These are phyloP conservation scores for Murraya paniculata DNA, from an alignment of 345 rosid genomes.

Conservation along the genomic window DNA sequence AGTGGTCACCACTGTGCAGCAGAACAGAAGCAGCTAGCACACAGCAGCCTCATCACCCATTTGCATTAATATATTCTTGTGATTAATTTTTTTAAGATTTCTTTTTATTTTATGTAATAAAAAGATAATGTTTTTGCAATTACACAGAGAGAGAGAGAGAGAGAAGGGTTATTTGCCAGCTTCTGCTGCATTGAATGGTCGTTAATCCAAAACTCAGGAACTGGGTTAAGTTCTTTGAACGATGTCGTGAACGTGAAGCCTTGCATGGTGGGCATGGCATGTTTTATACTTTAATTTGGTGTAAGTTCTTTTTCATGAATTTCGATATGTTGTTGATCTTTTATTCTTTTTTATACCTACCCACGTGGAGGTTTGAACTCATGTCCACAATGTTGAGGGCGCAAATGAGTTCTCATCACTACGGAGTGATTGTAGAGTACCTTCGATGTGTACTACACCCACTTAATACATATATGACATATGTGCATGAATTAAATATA, in stretches of 20 bases:
- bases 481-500: no score
- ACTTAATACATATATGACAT: no score
- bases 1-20: background rate
- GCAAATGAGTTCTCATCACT: no score
- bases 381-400: no score
- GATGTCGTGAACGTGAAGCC: background rate
- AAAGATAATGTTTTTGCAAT: background rate
- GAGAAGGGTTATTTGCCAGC: background rate
- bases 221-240: slow-evolving; percentile 5
- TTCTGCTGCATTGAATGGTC: background rate
- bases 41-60: background rate
- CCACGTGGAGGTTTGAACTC: no score
- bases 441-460: no score
- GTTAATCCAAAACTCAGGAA: background rate
- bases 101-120: background rate
- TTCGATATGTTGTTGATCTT: no score
- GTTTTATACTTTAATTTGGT: background rate
- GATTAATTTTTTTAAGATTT: background rate
- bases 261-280: background rate
- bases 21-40: background rate
- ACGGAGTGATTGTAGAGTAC: no score
- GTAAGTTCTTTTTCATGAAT: background rate
- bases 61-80: background rate
- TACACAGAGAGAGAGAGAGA: background rate
- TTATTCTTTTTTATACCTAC: no score